Percentiles rank a stretch among this genome's conserved stretches.
Evolutionary conservation across 2,329 filamentous ascomycete genomes (phyloP).

Genomic region (Ophiostoma populinum): DNA sequence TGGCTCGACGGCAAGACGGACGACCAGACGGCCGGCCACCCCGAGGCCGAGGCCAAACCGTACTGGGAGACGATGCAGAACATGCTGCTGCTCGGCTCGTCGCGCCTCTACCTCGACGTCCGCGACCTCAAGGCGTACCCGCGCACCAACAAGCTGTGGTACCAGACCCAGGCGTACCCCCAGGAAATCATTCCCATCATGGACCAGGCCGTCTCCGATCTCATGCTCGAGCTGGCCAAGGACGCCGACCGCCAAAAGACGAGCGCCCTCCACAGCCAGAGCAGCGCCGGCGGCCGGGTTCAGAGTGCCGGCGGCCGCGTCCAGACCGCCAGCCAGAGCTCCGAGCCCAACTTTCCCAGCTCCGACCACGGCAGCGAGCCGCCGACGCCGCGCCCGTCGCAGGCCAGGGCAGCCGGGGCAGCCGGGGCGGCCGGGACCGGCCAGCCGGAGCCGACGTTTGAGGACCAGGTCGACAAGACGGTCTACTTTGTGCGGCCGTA

Average conservation of each 20-base stretch:
- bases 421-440: too few species aligned
- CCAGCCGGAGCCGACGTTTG: constrained; percentile 29
- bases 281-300: constrained; percentile 10
- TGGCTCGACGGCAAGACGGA: constrained; percentile 73
- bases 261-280: too few species aligned
- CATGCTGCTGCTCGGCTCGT: constrained; percentile 76
- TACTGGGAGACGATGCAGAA: constrained; percentile 76
- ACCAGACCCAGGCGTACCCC: constrained; percentile 85
- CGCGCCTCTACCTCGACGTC: constrained; percentile 73
- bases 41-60: constrained; percentile 60
- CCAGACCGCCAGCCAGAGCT: constrained; percentile 33
- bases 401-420: constrained; percentile 24
- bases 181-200: constrained; percentile 93
- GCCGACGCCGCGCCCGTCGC: constrained; percentile 25
- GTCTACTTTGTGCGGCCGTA: constrained; percentile 80
- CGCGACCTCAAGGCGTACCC: constrained; percentile 86
- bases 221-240: constrained; percentile 78
- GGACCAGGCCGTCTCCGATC: constrained; percentile 86
- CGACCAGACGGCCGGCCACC: constrained; percentile 51
- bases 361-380: constrained; percentile 49
- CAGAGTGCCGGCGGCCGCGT: constrained; percentile 12
- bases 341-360: constrained; percentile 59
- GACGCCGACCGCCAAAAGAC: constrained; percentile 57
- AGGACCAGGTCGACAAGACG: constrained; percentile 64
- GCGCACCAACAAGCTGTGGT: constrained; percentile 82